Percentiles rank a stretch among this genome's conserved stretches.
Conservation (phyloP, 2,329 filamentous ascomycete species). For the Emericellopsis cladophorae region DNA sequence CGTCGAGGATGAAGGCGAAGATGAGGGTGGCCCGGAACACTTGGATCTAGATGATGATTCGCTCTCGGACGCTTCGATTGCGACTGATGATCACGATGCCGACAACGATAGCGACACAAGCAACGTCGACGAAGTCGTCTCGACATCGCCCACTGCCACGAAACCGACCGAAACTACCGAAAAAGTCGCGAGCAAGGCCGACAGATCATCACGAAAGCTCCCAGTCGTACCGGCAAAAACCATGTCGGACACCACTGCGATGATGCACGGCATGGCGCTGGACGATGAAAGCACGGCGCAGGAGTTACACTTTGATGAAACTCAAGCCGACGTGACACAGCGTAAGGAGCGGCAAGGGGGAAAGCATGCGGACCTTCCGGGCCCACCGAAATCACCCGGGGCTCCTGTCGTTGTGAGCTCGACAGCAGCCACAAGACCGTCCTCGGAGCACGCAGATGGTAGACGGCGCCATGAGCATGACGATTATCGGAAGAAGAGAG, state of each 20-base stretch:
- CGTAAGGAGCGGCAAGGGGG: neutral
- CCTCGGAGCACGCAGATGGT: conserved; percentile 50
- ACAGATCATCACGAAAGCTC: neutral
- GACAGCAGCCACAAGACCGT: conserved; percentile 28
- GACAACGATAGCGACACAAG: conserved; percentile 52
- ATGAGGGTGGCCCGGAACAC: conserved; percentile 44
- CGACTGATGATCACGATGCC: conserved; percentile 47
- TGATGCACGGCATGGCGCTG: conserved; percentile 41
- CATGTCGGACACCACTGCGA: conserved; percentile 42
- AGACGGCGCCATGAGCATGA: conserved; percentile 76
- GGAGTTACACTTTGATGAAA: conserved; percentile 35
- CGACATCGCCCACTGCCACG: conserved; percentile 28
- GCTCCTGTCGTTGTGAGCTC: conserved; percentile 44
- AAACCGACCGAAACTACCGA: conserved; percentile 28
- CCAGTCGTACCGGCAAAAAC: conserved; percentile 7
- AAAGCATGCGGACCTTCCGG: conserved; percentile 7
- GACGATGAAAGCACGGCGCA: conserved; percentile 25
- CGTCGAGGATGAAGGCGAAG: conserved; percentile 58
- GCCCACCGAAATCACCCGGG: conserved; percentile 26
- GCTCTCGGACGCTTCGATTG: conserved; percentile 49
- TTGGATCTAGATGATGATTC: conserved; percentile 54
- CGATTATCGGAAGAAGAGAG: conserved; percentile 76
- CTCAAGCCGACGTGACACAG: conserved; percentile 1
- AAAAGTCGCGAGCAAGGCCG: conserved; percentile 19
- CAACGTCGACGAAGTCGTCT: conserved; percentile 44